phyloP scores from a whole-genome alignment of 73 alveolate species.

The Uronychia binucleata region DNA sequence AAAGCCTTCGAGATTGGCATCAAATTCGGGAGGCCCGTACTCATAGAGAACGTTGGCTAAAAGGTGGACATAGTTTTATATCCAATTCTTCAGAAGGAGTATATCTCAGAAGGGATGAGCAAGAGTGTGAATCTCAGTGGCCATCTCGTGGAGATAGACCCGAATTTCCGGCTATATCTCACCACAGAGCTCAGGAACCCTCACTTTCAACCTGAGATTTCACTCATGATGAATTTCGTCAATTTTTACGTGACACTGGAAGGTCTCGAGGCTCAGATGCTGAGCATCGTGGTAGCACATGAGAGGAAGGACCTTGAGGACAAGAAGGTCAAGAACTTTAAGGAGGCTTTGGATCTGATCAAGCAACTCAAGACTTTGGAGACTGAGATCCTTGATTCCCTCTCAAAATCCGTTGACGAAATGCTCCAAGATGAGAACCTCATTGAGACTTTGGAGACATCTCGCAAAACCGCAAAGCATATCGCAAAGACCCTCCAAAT shows the following conservation, averaged over 20 bases:
- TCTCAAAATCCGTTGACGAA: slow-evolving; percentile 70
- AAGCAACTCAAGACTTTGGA: slow-evolving; percentile 48
- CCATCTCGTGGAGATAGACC: slow-evolving; percentile 82
- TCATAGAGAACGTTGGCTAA: slow-evolving; percentile 98
- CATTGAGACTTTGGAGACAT: slow-evolving; percentile 86
- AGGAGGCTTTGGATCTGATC: slow-evolving; percentile 50
- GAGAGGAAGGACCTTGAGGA: slow-evolving; percentile 93
- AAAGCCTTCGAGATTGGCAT: slow-evolving; percentile 85
- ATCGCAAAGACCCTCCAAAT: slow-evolving; percentile 81
- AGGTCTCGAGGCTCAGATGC: slow-evolving; percentile 98
- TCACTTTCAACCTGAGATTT: slow-evolving; percentile 98
- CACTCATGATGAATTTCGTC: slow-evolving; percentile 91
- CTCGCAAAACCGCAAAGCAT: slow-evolving; percentile 82
- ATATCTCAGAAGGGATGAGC: slow-evolving; percentile 89
- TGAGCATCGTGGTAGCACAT: slow-evolving; percentile 96
- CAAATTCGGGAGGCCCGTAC: slow-evolving; percentile 94
- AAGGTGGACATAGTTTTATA: slow-evolving; percentile 81
- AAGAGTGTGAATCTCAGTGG: slow-evolving; percentile 84
- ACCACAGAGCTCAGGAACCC: slow-evolving; percentile 99
- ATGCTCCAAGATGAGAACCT: slow-evolving; percentile 91
- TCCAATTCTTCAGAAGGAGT: slow-evolving; percentile 92
- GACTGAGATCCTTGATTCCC: slow-evolving; percentile 41
- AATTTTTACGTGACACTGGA: slow-evolving; percentile 86
- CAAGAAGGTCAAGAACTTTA: slow-evolving; percentile 54
- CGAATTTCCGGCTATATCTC: slow-evolving; percentile 91